phyloP scores from a whole-genome alignment of 805 yeast species.

The Candida manassasensis region DNA sequence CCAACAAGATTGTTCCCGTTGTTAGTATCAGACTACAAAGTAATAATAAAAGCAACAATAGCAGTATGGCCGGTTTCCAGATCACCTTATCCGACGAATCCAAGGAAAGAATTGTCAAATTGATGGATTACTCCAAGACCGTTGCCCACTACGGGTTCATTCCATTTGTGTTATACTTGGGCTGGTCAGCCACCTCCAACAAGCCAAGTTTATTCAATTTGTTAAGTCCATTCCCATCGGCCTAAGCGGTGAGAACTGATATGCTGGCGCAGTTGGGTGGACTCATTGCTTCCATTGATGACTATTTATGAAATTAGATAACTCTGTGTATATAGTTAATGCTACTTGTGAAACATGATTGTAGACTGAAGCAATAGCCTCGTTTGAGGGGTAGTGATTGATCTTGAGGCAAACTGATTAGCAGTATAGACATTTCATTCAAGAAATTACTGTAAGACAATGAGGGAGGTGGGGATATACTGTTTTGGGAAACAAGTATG shows the following conservation, averaged over 20 bases:
- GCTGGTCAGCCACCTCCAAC: constrained; percentile 62
- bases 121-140: constrained; percentile 78
- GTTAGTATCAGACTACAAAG: no score
- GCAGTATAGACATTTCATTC: no score
- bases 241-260: constrained; percentile 28
- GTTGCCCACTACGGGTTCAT: constrained; percentile 96
- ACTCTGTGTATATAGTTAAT: constrained; percentile 6
- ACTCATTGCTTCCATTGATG: background rate
- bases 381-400: no score
- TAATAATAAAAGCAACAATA: no score
- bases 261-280: background rate
- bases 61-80: constrained; percentile 14
- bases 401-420: no score
- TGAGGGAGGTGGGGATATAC: no score
- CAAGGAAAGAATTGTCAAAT: constrained; percentile 81
- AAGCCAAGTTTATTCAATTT: constrained; percentile 77
- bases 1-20: no score
- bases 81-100: constrained; percentile 42
- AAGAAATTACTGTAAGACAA: no score
- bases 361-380: no score
- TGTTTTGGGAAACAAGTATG: no score
- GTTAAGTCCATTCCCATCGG: constrained; percentile 77
- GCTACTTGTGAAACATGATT: no score
- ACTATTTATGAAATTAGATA: background rate
- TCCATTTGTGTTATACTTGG: constrained; percentile 90